Conservation (phyloP, 805 yeast species). For the Blastobotrys muscicola region DNA sequence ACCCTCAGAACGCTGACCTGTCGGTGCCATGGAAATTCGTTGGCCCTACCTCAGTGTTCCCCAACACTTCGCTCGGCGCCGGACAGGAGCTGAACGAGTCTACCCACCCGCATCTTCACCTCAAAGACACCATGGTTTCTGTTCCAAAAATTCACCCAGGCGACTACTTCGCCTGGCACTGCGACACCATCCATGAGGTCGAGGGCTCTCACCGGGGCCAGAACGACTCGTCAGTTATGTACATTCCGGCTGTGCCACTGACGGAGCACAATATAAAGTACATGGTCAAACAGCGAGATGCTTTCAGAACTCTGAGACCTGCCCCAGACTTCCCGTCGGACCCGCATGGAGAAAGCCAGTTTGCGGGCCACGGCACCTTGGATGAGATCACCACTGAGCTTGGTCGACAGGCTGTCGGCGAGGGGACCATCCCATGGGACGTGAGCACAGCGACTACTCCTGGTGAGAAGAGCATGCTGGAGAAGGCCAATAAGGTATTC, state of each 20-base stretch:
- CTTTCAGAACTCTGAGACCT: constrained; percentile 13
- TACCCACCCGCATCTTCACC: constrained; percentile 31
- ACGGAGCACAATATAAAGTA: constrained; percentile 14
- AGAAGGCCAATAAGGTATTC: too few species aligned
- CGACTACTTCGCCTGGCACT: constrained; percentile 37
- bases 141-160: constrained; percentile 36
- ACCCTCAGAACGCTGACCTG: constrained; percentile 3
- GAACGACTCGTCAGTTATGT: constrained; percentile 32
- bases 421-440: too few species aligned
- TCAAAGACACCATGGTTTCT: constrained; percentile 26
- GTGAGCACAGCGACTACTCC: too few species aligned
- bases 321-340: constrained; percentile 21
- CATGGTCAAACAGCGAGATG: constrained; percentile 13
- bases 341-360: background rate
- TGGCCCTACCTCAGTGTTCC: constrained; percentile 29
- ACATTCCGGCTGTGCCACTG: constrained; percentile 31
- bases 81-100: constrained; percentile 27
- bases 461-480: too few species aligned
- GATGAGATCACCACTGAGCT: too few species aligned
- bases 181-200: constrained; percentile 35
- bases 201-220: constrained; percentile 30
- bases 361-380: background rate
- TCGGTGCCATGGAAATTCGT: constrained; percentile 20
- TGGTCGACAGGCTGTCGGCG: too few species aligned
- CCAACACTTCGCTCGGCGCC: constrained; percentile 32